A percentile compares a stretch with the other conserved stretches of the same genome.
These are phyloP conservation scores for Alternaria viburni DNA, from an alignment of 2,329 filamentous ascomycete species.

Conservation along the genomic window DNA sequence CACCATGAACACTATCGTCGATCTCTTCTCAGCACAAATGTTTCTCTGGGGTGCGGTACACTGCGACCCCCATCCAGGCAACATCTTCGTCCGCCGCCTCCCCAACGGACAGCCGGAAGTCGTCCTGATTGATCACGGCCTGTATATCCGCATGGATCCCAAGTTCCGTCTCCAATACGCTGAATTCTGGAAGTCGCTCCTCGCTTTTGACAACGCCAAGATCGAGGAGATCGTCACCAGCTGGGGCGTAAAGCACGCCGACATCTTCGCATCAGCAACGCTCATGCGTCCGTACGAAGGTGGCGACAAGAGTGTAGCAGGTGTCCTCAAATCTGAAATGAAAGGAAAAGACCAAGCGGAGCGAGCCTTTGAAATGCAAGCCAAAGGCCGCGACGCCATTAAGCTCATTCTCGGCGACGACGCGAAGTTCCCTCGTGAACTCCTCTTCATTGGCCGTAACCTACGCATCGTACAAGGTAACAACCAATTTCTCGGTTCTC, in stretches of 20 bases:
- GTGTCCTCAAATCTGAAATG: conserved; percentile 62
- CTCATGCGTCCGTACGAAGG: conserved; percentile 90
- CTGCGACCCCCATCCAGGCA: conserved; percentile 96
- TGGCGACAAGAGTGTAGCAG: conserved; percentile 71
- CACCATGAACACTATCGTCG: conserved; percentile 96
- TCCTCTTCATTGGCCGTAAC: conserved; percentile 91
- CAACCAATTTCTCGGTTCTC: conserved; percentile 87
- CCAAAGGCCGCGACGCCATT: conserved; percentile 73
- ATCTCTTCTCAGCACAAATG: conserved; percentile 96
- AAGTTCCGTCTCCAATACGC: conserved; percentile 86
- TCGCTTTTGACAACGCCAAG: conserved; percentile 89
- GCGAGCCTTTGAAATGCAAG: conserved; percentile 79
- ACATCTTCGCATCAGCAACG: conserved; percentile 90
- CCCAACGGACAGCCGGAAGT: conserved; percentile 85
- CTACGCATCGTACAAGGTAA: conserved; percentile 92
- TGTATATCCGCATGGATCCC: conserved; percentile 90
- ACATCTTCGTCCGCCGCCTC: conserved; percentile 90
- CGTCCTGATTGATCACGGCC: conserved; percentile 94
- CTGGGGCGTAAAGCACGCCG: conserved; percentile 89
- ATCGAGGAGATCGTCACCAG: conserved; percentile 72
- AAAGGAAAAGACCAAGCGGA: conserved; percentile 62
- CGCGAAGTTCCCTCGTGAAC: conserved; percentile 85
- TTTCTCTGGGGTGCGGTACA: conserved; percentile 96
- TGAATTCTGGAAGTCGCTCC: conserved; percentile 89
- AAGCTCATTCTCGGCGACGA: conserved; percentile 84